Evolutionary conservation across 1,284 basidiomycete genomes (phyloP).

Genomic region (Bjerkandera adusta): DNA sequence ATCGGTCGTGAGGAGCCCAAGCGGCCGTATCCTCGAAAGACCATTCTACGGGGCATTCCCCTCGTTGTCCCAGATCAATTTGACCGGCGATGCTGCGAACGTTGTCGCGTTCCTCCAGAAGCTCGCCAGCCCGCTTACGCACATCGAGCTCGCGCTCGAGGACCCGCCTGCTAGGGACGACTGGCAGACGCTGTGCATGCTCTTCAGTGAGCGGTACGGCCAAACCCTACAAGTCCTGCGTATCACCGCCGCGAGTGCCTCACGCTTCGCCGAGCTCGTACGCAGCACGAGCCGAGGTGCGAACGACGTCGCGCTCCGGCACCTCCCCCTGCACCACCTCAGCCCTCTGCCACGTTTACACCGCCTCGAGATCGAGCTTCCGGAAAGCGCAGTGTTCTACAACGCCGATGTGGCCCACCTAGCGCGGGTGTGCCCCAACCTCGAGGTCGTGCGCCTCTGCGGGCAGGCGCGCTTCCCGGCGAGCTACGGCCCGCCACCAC

Average conservation of each 20-base stretch:
- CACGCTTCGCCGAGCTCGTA: slow-evolving; percentile 64
- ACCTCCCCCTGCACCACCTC: slow-evolving; percentile 61
- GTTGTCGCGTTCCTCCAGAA: slow-evolving; percentile 69
- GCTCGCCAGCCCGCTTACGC: slow-evolving; percentile 54
- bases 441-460: slow-evolving; percentile 65
- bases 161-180: slow-evolving; percentile 70
- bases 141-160: slow-evolving; percentile 70
- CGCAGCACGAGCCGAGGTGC: slow-evolving; percentile 57
- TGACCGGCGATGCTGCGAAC: slow-evolving; percentile 67
- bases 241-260: slow-evolving; percentile 57
- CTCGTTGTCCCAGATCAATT: slow-evolving; percentile 54
- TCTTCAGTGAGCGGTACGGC: slow-evolving; percentile 62
- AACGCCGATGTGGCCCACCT: slow-evolving; percentile 56
- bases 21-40: too few relatives aligned
- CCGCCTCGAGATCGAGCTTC: slow-evolving; percentile 70
- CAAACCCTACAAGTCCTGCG: slow-evolving; percentile 56
- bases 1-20: slow-evolving; percentile 57
- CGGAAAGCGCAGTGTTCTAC: slow-evolving; percentile 65
- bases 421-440: slow-evolving; percentile 57
- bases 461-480: slow-evolving; percentile 62
- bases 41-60: slow-evolving; percentile 45
- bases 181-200: slow-evolving; percentile 64
- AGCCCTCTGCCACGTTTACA: slow-evolving; percentile 48
- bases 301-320: slow-evolving; percentile 39
- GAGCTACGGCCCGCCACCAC: slow-evolving; percentile 43